Evolutionary conservation across 2,329 filamentous ascomycete genomes (phyloP).

Genomic region (Pseudonectria buxi): DNA sequence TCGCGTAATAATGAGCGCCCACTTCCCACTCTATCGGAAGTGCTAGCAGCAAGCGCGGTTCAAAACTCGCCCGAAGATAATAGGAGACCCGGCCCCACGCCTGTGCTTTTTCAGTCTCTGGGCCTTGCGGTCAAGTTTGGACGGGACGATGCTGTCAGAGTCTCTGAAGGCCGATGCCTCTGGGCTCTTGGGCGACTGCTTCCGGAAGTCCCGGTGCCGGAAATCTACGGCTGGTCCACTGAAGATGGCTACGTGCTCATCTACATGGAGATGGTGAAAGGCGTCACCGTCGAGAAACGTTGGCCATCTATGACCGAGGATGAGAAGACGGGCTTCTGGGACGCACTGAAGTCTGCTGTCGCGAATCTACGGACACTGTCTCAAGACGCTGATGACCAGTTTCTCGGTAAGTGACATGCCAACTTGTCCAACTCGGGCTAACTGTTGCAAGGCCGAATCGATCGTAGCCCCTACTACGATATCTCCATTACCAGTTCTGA

Average conservation of each 20-base stretch:
- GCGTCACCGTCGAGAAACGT: slow-evolving; percentile 2
- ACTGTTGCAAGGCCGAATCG: slow-evolving; percentile 10
- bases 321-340: slow-evolving; percentile 1
- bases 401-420: slow-evolving; percentile 3
- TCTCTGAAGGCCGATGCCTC: slow-evolving; percentile 7
- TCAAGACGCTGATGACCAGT: slow-evolving; percentile 1
- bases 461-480: slow-evolving; percentile 2
- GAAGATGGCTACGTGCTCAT: slow-evolving; percentile 2
- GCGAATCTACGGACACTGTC: neutral
- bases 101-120: slow-evolving; percentile 3
- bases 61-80: too few relatives aligned
- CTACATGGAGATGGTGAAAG: slow-evolving; percentile 5
- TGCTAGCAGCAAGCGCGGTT: too few relatives aligned
- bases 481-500: slow-evolving; percentile 2
- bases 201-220: slow-evolving; percentile 8
- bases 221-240: slow-evolving; percentile 9
- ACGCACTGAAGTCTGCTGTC: slow-evolving; percentile 1
- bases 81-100: too few relatives aligned
- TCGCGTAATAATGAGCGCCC: too few relatives aligned
- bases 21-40: too few relatives aligned
- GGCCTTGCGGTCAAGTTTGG: slow-evolving; percentile 11
- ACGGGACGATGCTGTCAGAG: neutral
- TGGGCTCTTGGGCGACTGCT: slow-evolving; percentile 2
- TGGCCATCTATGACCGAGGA: slow-evolving; percentile 1
- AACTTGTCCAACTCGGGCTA: neutral